phyloP scores from a whole-genome alignment of 371 early-diverging fungal species.

The Coemansia sp. region DNA sequence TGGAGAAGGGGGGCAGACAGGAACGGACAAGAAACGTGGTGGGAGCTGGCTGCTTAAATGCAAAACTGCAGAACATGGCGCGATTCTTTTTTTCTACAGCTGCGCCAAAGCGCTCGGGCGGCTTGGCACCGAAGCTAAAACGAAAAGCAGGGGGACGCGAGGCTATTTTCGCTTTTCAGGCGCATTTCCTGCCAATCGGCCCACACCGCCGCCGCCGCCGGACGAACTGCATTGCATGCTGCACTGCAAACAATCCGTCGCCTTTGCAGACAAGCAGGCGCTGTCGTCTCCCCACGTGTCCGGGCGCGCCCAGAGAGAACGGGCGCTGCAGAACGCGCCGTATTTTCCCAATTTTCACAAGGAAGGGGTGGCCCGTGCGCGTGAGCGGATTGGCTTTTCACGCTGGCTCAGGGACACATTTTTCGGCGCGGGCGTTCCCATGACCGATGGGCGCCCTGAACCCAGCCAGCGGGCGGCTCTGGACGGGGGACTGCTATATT shows the following conservation, averaged over 20 bases:
- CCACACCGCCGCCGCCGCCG: background rate
- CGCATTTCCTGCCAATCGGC: constrained; percentile 1
- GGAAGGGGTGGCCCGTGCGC: constrained; percentile 2
- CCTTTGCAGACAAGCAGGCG: background rate
- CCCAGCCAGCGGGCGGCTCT: background rate
- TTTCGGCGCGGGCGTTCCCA: background rate
- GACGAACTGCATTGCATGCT: background rate
- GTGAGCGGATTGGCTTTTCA: constrained; percentile 3
- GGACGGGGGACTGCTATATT: background rate
- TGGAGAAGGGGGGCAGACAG: background rate
- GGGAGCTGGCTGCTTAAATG: background rate
- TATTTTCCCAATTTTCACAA: background rate
- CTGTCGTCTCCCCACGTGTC: background rate
- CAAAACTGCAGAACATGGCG: background rate
- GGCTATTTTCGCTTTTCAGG: background rate
- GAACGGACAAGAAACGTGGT: background rate
- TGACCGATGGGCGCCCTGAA: background rate
- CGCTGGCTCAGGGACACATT: background rate
- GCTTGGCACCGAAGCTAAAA: background rate
- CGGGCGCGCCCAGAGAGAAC: background rate
- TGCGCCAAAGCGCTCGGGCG: constrained; percentile 1
- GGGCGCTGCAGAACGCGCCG: background rate
- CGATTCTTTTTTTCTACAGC: background rate
- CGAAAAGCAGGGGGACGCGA: background rate
- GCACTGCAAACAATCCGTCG: background rate